Conservation (phyloP, 164 flowering plant species). For the Vitis amurensis region DNA sequence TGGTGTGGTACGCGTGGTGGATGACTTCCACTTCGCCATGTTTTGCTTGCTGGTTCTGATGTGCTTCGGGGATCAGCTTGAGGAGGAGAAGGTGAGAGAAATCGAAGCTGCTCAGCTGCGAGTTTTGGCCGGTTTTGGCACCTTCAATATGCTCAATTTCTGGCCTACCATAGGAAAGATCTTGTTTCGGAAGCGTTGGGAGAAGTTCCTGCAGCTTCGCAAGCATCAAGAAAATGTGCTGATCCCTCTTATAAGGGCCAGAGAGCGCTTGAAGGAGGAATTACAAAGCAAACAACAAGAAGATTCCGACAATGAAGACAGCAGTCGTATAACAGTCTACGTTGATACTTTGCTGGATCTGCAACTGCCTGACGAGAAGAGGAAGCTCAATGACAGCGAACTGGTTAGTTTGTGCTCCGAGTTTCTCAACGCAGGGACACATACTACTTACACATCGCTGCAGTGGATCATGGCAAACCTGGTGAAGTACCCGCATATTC, state of each 20-base stretch:
- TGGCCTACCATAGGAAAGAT: slow-evolving; percentile 18
- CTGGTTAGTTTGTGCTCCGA: slow-evolving; percentile 37
- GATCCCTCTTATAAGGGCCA: slow-evolving; percentile 16
- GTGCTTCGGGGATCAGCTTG: slow-evolving; percentile 26
- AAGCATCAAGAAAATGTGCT: background rate
- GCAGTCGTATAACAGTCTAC: background rate
- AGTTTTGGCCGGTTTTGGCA: background rate
- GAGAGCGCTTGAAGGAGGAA: background rate
- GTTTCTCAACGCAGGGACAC: slow-evolving; percentile 44
- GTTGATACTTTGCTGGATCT: slow-evolving; percentile 18
- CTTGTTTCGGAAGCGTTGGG: slow-evolving; percentile 17
- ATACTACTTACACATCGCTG: slow-evolving; percentile 44
- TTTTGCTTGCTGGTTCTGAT: slow-evolving; percentile 19
- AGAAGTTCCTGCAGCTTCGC: slow-evolving; percentile 1
- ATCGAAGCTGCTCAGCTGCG: slow-evolving; percentile 6
- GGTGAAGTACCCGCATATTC: no score
- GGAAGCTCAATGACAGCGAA: slow-evolving; percentile 28
- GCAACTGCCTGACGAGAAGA: slow-evolving; percentile 11
- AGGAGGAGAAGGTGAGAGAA: slow-evolving; percentile 5
- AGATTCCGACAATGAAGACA: background rate
- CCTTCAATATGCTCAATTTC: slow-evolving; percentile 9
- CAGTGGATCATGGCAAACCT: slow-evolving; percentile 28
- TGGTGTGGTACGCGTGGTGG: background rate
- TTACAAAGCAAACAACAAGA: background rate
- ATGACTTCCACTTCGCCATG: slow-evolving; percentile 17